Evolutionary conservation across 2,329 filamentous ascomycete genomes (phyloP).

Genomic region (Zalaria obscura): DNA sequence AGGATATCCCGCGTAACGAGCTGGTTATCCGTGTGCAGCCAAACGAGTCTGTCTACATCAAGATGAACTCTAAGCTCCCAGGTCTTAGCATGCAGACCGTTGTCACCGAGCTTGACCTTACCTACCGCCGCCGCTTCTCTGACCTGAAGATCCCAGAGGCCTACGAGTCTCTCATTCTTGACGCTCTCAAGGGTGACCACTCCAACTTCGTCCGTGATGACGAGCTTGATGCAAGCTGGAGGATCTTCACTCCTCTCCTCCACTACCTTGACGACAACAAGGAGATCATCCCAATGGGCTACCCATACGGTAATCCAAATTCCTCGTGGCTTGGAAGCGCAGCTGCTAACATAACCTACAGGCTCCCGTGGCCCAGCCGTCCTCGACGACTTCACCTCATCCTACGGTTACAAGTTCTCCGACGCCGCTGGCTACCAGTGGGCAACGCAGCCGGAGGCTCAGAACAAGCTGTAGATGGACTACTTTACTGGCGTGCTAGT

Average conservation of each 20-base stretch:
- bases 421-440: slow-evolving; percentile 93
- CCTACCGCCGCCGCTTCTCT: slow-evolving; percentile 94
- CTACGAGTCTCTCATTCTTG: slow-evolving; percentile 93
- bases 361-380: slow-evolving; percentile 93
- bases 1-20: slow-evolving; percentile 98
- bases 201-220: slow-evolving; percentile 98
- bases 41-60: slow-evolving; percentile 99
- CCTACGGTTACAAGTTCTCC: slow-evolving; percentile 97
- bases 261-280: slow-evolving; percentile 99
- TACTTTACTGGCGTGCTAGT: too few species aligned
- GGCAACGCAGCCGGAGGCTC: slow-evolving; percentile 58
- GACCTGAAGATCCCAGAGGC: slow-evolving; percentile 99
- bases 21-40: slow-evolving; percentile 98
- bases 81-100: slow-evolving; percentile 99
- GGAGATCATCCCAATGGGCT: slow-evolving; percentile 99
- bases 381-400: slow-evolving; percentile 93
- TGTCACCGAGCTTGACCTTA: slow-evolving; percentile 93
- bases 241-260: slow-evolving; percentile 91
- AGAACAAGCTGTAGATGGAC: slow-evolving; percentile 59
- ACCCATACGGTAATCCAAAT: slow-evolving; percentile 68
- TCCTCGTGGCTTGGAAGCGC: too few species aligned
- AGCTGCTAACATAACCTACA: slow-evolving; percentile 26
- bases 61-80: slow-evolving; percentile 99
- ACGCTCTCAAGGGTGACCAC: slow-evolving; percentile 96
- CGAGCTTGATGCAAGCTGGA: slow-evolving; percentile 94